Percentiles rank a stretch among this genome's conserved stretches.
phyloP scores from a whole-genome alignment of 805 yeast genomes.

The Blastobotrys attinorum region DNA sequence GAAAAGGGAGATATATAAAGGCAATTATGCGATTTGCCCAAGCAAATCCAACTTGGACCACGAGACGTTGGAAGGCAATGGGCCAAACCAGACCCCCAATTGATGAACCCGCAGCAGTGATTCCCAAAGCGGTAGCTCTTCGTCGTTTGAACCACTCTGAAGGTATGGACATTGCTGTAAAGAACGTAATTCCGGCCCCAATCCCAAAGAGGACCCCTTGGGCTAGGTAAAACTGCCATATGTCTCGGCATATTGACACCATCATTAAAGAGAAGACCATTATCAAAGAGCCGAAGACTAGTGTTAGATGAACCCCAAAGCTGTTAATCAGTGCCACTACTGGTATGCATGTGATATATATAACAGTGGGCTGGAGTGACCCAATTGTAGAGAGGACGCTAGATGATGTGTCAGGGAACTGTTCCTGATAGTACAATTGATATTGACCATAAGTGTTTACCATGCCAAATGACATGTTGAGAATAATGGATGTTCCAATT shows the following conservation, averaged over 20 bases:
- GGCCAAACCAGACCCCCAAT: conserved; percentile 46
- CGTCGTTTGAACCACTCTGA: conserved; percentile 43
- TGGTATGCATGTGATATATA: conserved; percentile 33
- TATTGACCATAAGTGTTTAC: conserved; percentile 53
- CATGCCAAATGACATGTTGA: conserved; percentile 50
- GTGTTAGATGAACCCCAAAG: conserved; percentile 35
- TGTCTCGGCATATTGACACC: conserved; percentile 37
- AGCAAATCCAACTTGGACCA: conserved; percentile 39
- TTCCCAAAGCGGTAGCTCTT: conserved; percentile 42
- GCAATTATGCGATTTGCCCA: conserved; percentile 49
- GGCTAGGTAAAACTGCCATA: conserved; percentile 46
- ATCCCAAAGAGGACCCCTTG: conserved; percentile 46
- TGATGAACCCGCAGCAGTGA: conserved; percentile 42
- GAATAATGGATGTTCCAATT: conserved; percentile 37
- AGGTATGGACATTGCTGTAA: conserved; percentile 38
- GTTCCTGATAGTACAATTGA: conserved; percentile 40
- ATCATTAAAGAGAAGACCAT: conserved; percentile 39
- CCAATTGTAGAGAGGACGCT: conserved; percentile 48
- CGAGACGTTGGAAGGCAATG: conserved; percentile 35
- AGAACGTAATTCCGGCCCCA: conserved; percentile 38
- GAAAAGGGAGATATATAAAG: conserved; percentile 3
- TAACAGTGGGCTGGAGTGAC: conserved; percentile 40
- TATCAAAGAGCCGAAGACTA: conserved; percentile 37
- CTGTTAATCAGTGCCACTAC: conserved; percentile 34
- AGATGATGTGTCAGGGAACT: conserved; percentile 37